Percentiles rank a stretch among this genome's conserved stretches.
These are phyloP conservation scores for Phylloboletellus chloephorus DNA, from an alignment of 1,284 basidiomycete genomes.

Conservation along the genomic window DNA sequence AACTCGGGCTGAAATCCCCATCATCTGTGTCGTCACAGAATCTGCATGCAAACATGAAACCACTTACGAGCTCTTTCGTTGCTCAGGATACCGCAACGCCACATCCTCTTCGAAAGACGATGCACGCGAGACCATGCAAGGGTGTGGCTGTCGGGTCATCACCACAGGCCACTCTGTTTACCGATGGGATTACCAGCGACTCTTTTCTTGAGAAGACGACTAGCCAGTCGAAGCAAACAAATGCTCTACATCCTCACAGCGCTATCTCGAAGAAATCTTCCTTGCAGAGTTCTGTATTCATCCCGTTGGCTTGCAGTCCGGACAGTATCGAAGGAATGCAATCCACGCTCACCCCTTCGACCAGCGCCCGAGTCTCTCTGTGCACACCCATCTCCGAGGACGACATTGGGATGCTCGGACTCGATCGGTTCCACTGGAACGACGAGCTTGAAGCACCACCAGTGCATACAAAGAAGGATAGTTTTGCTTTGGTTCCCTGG, in stretches of 20 bases:
- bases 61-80: not conserved
- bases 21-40: not conserved
- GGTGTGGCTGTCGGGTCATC: slow-evolving; percentile 10
- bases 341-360: too few relatives aligned
- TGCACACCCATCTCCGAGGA: slow-evolving; percentile 15
- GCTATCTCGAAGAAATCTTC: slow-evolving; percentile 10
- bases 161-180: not conserved
- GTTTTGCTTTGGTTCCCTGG: slow-evolving; percentile 16
- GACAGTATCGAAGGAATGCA: not conserved
- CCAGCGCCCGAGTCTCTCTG: slow-evolving; percentile 9
- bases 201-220: slow-evolving; percentile 1
- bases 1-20: too few relatives aligned
- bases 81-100: not conserved
- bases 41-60: not conserved
- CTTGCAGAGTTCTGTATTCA: not conserved
- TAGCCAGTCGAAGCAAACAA: not conserved
- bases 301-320: not conserved
- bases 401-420: slow-evolving; percentile 22
- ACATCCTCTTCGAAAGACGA: slow-evolving; percentile 3
- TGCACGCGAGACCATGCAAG: slow-evolving; percentile 7
- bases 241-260: not conserved
- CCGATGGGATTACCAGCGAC: not conserved
- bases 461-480: slow-evolving; percentile 20
- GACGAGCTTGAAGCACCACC: slow-evolving; percentile 10
- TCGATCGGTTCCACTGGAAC: slow-evolving; percentile 22